These are phyloP conservation scores for Penicillium brasilianum DNA, from an alignment of 2,329 filamentous ascomycete species.

Conservation along the genomic window DNA sequence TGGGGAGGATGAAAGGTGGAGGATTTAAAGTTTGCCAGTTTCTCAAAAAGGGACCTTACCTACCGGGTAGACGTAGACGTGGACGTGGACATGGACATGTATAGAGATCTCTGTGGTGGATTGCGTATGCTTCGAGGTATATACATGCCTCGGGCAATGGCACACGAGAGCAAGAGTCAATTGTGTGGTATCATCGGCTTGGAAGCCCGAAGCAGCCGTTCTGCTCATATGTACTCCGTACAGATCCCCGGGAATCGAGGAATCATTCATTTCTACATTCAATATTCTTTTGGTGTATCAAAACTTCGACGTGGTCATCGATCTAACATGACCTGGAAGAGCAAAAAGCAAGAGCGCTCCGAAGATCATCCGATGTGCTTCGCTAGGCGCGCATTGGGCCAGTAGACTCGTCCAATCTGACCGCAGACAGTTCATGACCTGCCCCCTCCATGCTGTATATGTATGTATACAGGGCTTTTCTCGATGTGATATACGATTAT, in stretches of 20 bases:
- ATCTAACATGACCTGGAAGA: background rate
- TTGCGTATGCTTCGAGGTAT: background rate
- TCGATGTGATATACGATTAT: conserved; percentile 1
- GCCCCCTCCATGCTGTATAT: background rate
- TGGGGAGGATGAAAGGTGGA: background rate
- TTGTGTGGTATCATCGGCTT: background rate
- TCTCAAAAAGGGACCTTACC: background rate
- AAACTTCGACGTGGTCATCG: background rate
- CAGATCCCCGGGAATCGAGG: background rate
- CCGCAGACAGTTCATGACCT: conserved; percentile 12
- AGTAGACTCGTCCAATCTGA: conserved; percentile 25
- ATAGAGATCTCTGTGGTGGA: background rate
- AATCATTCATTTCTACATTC: background rate
- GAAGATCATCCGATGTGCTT: conserved; percentile 21
- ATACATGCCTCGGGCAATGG: background rate
- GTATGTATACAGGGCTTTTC: background rate
- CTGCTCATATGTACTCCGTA: background rate
- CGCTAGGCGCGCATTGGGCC: conserved; percentile 16
- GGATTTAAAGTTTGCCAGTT: background rate
- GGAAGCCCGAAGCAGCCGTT: background rate
- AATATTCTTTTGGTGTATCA: background rate
- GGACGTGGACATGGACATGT: background rate
- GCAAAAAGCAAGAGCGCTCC: background rate
- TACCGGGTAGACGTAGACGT: background rate
- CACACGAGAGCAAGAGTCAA: background rate